A percentile compares a stretch with the other conserved stretches of the same genome.
These are phyloP conservation scores for Silybum marianum DNA, from an alignment of 129 eudicot genomes.

Conservation along the genomic window DNA sequence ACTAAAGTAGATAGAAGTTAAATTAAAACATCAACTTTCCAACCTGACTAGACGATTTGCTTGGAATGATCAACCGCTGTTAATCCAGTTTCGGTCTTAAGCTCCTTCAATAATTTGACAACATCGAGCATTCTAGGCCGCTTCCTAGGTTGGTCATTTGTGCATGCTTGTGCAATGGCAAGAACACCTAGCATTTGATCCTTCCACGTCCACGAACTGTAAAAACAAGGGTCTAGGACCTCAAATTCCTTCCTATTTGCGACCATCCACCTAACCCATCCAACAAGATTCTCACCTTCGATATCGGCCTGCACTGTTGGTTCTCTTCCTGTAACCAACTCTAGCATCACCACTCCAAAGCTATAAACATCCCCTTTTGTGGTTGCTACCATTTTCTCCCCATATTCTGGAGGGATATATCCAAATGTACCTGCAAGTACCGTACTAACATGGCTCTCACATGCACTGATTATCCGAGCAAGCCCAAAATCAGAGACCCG, in stretches of 20 bases:
- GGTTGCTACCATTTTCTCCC: constrained; percentile 85
- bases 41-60: neutral
- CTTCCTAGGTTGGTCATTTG: constrained; percentile 71
- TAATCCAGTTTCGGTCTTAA: constrained; percentile 35
- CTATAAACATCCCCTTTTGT: constrained; percentile 88
- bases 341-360: constrained; percentile 93
- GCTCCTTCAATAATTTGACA: constrained; percentile 70
- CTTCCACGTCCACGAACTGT: constrained; percentile 44
- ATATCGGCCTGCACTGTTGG: constrained; percentile 82
- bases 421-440: constrained; percentile 89
- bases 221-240: constrained; percentile 59
- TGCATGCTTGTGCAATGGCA: constrained; percentile 67
- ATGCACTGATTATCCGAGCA: constrained; percentile 89
- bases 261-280: constrained; percentile 84
- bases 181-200: constrained; percentile 78
- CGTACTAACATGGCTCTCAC: constrained; percentile 93
- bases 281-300: constrained; percentile 94
- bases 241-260: constrained; percentile 52
- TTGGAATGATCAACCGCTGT: constrained; percentile 23
- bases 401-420: constrained; percentile 95
- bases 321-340: constrained; percentile 80
- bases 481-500: constrained; percentile 92
- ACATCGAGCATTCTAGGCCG: constrained; percentile 89
- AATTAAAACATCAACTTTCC: neutral
- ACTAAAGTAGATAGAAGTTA: neutral